A percentile compares a stretch with the other conserved stretches of the same genome.
Conservation (phyloP, 2,329 filamentous ascomycete genomes). For the Akanthomyces dipterigenus region DNA sequence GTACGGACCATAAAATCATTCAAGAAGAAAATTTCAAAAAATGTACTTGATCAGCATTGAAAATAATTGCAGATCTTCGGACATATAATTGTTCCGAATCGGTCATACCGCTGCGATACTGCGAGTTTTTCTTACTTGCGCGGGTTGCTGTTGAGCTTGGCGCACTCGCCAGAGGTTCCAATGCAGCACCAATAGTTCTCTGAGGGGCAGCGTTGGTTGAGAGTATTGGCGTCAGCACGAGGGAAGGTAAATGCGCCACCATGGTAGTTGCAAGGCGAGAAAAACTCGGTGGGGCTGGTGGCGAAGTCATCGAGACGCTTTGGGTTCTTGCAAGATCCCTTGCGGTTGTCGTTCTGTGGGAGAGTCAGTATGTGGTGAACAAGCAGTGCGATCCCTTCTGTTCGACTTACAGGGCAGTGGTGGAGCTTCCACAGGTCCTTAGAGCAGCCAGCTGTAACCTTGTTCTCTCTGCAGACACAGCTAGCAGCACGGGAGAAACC, state of each 20-base stretch:
- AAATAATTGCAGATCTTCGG: too few species aligned
- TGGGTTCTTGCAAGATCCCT: not conserved
- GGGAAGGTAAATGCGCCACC: slow-evolving; percentile 1
- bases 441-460: not conserved
- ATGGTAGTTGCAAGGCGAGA: not conserved
- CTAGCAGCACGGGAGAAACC: not conserved
- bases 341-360: not conserved
- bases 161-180: not conserved
- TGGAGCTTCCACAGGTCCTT: not conserved
- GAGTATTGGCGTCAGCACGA: not conserved
- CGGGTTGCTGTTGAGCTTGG: not conserved
- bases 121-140: not conserved
- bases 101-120: not conserved
- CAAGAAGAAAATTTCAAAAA: too few species aligned
- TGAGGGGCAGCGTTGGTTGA: not conserved
- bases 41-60: too few species aligned
- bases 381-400: not conserved
- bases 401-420: not conserved
- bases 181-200: slow-evolving; percentile 5
- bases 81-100: too few species aligned
- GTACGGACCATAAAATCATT: too few species aligned
- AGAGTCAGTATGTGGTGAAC: not conserved
- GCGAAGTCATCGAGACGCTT: not conserved
- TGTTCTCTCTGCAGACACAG: not conserved
- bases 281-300: not conserved